These are phyloP conservation scores for Sequoia sempervirens DNA, from an alignment of 75 land plant genomes.

Conservation along the genomic window DNA sequence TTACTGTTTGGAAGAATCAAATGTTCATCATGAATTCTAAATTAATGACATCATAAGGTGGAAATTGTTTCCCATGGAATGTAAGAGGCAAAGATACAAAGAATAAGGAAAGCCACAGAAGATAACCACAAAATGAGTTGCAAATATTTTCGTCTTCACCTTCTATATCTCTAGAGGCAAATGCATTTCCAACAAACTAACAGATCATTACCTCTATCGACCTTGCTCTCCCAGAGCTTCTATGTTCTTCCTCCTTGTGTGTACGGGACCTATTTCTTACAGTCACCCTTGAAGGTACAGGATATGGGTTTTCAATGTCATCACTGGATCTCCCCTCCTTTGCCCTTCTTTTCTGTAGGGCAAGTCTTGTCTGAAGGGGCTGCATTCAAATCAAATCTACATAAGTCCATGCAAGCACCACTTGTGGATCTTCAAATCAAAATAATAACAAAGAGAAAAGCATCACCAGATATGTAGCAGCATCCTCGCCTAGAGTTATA, in stretches of 20 bases:
- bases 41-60: background rate
- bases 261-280: conserved; percentile 44
- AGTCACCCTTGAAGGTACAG: conserved; percentile 72
- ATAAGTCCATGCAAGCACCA: conserved; percentile 8
- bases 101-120: background rate
- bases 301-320: conserved; percentile 68
- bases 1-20: background rate
- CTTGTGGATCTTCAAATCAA: background rate
- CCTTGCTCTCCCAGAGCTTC: conserved; percentile 5
- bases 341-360: conserved; percentile 86
- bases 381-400: conserved; percentile 29
- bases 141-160: background rate
- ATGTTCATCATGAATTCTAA: background rate
- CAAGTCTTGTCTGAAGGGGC: conserved; percentile 82
- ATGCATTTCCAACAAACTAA: background rate
- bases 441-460: background rate
- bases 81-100: too few species aligned
- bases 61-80: background rate
- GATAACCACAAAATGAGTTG: background rate
- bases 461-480: conserved; percentile 80
- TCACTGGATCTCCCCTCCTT: conserved; percentile 88
- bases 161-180: background rate
- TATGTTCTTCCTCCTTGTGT: conserved; percentile 33
- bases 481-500: conserved; percentile 62
- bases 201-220: conserved; percentile 33